Conservation (phyloP, 2,329 filamentous ascomycete genomes). For the Leptodontidium sp. region DNA sequence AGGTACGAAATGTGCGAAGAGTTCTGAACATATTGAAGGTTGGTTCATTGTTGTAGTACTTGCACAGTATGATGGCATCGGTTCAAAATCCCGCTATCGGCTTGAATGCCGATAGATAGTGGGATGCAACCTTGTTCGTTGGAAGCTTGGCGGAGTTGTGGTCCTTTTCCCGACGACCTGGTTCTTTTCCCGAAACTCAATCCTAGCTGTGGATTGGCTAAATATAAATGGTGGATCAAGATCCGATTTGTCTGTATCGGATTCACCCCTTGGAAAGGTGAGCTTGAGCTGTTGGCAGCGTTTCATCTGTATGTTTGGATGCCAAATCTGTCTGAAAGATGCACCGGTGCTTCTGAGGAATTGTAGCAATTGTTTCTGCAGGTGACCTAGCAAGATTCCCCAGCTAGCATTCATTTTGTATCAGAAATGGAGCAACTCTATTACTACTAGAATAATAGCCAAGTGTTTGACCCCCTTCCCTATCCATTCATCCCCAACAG, state of each 20-base stretch:
- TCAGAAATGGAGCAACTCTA: background rate
- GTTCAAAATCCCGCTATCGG: constrained; percentile 8
- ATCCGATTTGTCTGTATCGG: background rate
- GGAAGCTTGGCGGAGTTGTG: background rate
- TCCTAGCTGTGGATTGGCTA: background rate
- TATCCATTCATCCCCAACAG: background rate
- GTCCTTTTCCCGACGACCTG: background rate
- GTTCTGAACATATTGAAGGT: constrained; percentile 5
- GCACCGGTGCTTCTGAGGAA: too few relatives aligned
- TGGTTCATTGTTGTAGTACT: constrained; percentile 5
- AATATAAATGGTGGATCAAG: background rate
- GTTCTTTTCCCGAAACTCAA: background rate
- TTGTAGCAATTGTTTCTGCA: too few relatives aligned
- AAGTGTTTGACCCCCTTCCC: background rate
- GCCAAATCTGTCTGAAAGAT: too few relatives aligned
- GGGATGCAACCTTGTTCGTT: background rate
- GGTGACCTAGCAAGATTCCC: background rate
- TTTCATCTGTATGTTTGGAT: background rate
- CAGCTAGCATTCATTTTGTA: background rate
- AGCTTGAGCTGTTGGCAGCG: background rate
- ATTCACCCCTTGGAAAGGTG: background rate
- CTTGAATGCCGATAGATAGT: constrained; percentile 5
- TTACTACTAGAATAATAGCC: background rate
- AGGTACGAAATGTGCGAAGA: constrained; percentile 20
- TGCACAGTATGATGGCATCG: background rate